Evolutionary conservation across 192 early-diverging fungal genomes (phyloP).

Genomic region (Linnemannia zychae): DNA sequence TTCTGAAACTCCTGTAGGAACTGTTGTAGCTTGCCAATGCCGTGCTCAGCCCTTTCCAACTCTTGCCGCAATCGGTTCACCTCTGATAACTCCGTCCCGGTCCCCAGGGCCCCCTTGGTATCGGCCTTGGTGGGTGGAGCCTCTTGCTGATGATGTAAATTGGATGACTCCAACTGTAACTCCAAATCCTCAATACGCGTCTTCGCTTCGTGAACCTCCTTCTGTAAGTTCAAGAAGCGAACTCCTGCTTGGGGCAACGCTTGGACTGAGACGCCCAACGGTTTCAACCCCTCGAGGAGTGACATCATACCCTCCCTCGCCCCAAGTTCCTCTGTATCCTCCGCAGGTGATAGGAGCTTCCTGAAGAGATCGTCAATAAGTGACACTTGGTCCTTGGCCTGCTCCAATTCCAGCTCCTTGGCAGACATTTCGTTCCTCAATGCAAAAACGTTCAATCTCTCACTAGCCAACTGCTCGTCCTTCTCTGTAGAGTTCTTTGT

Average conservation of each 20-base stretch:
- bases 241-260: neutral
- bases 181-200: conserved; percentile 5
- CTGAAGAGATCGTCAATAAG: conserved; percentile 15
- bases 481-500: neutral
- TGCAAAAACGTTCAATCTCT: neutral
- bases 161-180: neutral
- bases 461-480: neutral
- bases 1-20: conserved; percentile 51
- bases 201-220: neutral
- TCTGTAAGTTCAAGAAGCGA: conserved; percentile 10
- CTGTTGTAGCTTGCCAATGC: conserved; percentile 41
- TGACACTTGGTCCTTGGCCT: conserved; percentile 7
- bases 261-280: conserved; percentile 7
- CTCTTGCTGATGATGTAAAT: too few relatives aligned
- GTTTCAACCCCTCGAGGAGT: conserved; percentile 1
- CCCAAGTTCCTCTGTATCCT: conserved; percentile 21
- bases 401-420: neutral
- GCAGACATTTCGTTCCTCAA: conserved; percentile 4
- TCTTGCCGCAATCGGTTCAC: conserved; percentile 12
- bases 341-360: conserved; percentile 13
- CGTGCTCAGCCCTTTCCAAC: conserved; percentile 18
- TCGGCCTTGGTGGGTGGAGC: neutral
- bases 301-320: conserved; percentile 5
- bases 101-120: neutral
- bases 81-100: neutral